Evolutionary conservation across 208 protist genomes (phyloP).

Genomic region (Crithidia mellificae): DNA sequence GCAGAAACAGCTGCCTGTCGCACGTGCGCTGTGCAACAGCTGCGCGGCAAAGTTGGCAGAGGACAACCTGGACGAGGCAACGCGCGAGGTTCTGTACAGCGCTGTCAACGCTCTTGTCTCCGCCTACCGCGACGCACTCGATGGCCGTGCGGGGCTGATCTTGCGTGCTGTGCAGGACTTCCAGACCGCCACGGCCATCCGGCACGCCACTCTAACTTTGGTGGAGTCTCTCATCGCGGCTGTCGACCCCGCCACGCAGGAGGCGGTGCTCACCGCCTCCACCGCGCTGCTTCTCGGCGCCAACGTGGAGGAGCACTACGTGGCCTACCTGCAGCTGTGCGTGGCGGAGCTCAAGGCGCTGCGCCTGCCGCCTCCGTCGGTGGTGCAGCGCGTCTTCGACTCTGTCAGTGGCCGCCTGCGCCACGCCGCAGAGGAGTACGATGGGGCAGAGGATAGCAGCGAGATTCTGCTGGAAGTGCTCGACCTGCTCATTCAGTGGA

Average conservation of each 20-base stretch:
- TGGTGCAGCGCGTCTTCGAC: slow-evolving; percentile 20
- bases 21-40: slow-evolving; percentile 18
- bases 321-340: slow-evolving; percentile 39
- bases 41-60: slow-evolving; percentile 16
- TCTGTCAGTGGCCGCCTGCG: slow-evolving; percentile 23
- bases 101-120: slow-evolving; percentile 32
- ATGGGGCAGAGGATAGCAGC: slow-evolving; percentile 30
- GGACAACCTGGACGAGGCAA: slow-evolving; percentile 5
- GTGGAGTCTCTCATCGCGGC: slow-evolving; percentile 26
- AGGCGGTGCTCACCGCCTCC: slow-evolving; percentile 23
- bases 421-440: slow-evolving; percentile 17
- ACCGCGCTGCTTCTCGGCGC: slow-evolving; percentile 18
- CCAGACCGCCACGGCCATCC: slow-evolving; percentile 12
- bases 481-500: slow-evolving; percentile 21
- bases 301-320: slow-evolving; percentile 19
- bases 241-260: slow-evolving; percentile 16
- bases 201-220: slow-evolving; percentile 25
- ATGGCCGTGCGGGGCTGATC: background rate
- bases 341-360: slow-evolving; percentile 27
- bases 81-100: slow-evolving; percentile 35
- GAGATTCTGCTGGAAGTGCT: slow-evolving; percentile 32
- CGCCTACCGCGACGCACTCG: slow-evolving; percentile 30
- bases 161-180: slow-evolving; percentile 27
- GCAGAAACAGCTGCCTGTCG: slow-evolving; percentile 38
- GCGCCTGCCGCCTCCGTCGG: slow-evolving; percentile 15